Conservation (phyloP, 495 filamentous ascomycete genomes). For the Neurospora intermedia region DNA sequence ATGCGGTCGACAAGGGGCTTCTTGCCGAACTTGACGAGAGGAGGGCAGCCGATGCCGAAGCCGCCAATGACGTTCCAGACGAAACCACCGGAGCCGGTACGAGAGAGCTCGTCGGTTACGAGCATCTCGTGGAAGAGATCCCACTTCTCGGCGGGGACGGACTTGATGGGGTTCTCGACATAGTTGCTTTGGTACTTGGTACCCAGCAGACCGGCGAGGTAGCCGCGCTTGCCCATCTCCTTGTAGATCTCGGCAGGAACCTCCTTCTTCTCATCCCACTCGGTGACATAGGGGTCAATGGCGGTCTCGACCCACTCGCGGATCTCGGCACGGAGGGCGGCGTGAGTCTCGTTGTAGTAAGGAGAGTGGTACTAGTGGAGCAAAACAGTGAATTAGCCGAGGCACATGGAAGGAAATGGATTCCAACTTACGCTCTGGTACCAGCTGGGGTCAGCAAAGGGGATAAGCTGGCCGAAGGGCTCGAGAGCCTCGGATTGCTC, state of each 20-base stretch:
- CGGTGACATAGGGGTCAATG: slow-evolving; percentile 83
- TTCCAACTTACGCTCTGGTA: slow-evolving; percentile 74
- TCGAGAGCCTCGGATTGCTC: slow-evolving; percentile 63
- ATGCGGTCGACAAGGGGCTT: slow-evolving; percentile 72
- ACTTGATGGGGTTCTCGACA: slow-evolving; percentile 57
- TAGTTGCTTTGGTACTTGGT: slow-evolving; percentile 67
- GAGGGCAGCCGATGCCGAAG: slow-evolving; percentile 87
- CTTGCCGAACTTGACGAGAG: slow-evolving; percentile 85
- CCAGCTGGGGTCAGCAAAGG: slow-evolving; percentile 88
- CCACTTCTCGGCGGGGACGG: slow-evolving; percentile 81
- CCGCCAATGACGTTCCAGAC: slow-evolving; percentile 98
- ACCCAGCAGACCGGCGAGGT: slow-evolving; percentile 82
- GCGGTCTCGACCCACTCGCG: slow-evolving; percentile 84
- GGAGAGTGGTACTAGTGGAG: slow-evolving; percentile 76
- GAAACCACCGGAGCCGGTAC: slow-evolving; percentile 78
- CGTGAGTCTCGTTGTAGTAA: slow-evolving; percentile 91
- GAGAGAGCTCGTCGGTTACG: slow-evolving; percentile 85
- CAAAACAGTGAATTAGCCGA: neutral
- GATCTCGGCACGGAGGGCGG: slow-evolving; percentile 76
- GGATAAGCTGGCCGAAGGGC: slow-evolving; percentile 74
- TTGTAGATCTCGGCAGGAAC: slow-evolving; percentile 86
- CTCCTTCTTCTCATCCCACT: slow-evolving; percentile 92
- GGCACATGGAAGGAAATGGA: neutral
- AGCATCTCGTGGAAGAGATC: slow-evolving; percentile 97
- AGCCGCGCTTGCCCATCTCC: slow-evolving; percentile 86